phyloP scores from a whole-genome alignment of 192 early-diverging fungal genomes.

The Mortierella hygrophila region DNA sequence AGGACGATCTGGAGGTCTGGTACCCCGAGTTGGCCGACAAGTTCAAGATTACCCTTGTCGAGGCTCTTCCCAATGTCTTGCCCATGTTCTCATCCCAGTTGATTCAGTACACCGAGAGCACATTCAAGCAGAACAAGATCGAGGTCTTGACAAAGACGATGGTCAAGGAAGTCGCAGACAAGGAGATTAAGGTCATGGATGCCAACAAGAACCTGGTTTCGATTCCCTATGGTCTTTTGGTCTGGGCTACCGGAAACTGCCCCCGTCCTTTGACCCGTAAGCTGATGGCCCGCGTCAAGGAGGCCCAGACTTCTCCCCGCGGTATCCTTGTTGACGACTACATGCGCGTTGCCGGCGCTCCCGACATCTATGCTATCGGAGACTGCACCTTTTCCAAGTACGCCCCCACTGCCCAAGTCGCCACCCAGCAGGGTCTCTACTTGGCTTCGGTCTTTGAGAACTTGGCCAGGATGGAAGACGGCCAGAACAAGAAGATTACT shows the following conservation, averaged over 20 bases:
- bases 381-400: constrained; percentile 83
- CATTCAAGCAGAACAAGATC: constrained; percentile 83
- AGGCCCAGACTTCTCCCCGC: constrained; percentile 72
- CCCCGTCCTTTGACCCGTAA: constrained; percentile 73
- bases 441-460: constrained; percentile 80
- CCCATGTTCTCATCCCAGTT: constrained; percentile 83
- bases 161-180: constrained; percentile 83
- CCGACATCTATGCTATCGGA: constrained; percentile 77
- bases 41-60: constrained; percentile 84
- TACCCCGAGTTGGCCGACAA: constrained; percentile 85
- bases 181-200: constrained; percentile 78
- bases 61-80: constrained; percentile 83
- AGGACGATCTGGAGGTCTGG: constrained; percentile 78
- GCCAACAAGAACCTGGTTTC: constrained; percentile 68
- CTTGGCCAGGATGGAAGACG: constrained; percentile 65
- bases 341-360: constrained; percentile 73
- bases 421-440: constrained; percentile 90
- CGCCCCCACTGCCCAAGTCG: constrained; percentile 90
- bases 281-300: constrained; percentile 73
- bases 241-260: constrained; percentile 92
- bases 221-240: constrained; percentile 84
- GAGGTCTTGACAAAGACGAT: constrained; percentile 80
- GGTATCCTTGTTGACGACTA: constrained; percentile 81
- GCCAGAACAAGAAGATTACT: constrained; percentile 57
- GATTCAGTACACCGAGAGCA: constrained; percentile 85